Conservation (phyloP, 164 flowering plant genomes). For the Liriodendron chinense region DNA sequence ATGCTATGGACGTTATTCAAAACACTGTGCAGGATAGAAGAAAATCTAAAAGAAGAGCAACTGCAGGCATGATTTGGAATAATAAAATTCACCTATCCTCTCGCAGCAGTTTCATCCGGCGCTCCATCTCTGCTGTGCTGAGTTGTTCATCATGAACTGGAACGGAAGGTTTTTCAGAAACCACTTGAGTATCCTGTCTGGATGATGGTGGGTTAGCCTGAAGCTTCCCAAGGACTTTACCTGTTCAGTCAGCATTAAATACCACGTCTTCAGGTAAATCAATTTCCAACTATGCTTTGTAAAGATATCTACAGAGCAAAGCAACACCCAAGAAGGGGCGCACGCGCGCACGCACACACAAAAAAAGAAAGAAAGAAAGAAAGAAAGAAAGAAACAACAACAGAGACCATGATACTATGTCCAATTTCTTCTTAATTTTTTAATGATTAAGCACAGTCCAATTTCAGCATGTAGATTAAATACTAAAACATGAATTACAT, state of each 20-base stretch:
- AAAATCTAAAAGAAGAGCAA: neutral
- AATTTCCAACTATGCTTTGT: neutral
- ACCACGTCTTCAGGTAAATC: slow-evolving; percentile 5
- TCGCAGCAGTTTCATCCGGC: slow-evolving; percentile 60
- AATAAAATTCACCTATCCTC: slow-evolving; percentile 52
- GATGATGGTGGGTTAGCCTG: slow-evolving; percentile 20
- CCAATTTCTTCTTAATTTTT: neutral
- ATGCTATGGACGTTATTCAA: no score
- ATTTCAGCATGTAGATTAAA: neutral
- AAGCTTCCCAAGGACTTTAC: slow-evolving; percentile 27
- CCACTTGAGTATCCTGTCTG: slow-evolving; percentile 35
- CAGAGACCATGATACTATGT: neutral
- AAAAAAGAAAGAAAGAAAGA: neutral
- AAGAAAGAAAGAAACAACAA: no score
- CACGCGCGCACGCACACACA: no score
- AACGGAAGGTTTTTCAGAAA: slow-evolving; percentile 30
- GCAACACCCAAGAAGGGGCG: neutral
- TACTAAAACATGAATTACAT: neutral
- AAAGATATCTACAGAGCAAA: neutral
- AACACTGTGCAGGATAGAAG: neutral
- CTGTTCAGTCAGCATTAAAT: slow-evolving; percentile 22
- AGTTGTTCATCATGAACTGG: slow-evolving; percentile 53
- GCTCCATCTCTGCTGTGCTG: slow-evolving; percentile 58
- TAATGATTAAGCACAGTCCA: no score
- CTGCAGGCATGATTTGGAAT: neutral